Base-by-base conservation (phyloP, 768 basidiomycete genomes). In the Ephemerocybe angulata region DNA sequence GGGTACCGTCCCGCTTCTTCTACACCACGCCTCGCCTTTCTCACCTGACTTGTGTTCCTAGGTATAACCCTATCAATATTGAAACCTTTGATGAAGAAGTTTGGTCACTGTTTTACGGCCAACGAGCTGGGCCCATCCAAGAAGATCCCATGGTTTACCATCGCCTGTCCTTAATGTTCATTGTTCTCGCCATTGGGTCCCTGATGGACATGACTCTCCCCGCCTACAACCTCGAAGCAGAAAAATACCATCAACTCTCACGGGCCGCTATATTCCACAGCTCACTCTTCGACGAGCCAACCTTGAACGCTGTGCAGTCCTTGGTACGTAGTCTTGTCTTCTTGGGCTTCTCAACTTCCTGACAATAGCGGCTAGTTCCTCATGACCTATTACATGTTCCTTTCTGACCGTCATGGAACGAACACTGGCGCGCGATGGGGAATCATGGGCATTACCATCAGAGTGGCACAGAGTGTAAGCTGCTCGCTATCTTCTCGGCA, bases 381-480 rank as follows among this genome's bases (percentile, higher is more conserved):
- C 56, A 87, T 87, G 85, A 79, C 84, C 10, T 85, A 78, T 63
- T 87, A 86, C 62, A 74, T 87, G 31, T 87, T 86, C 69, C 72
- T 87, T 50, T 77, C 79, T 54, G 85, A 87, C 69, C 78, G 85
- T 57, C 83, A 87, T 68, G 85, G 85, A 13, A 82, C 80, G 29
- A 79, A 75, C 62, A 82, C 84, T 62, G 83, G 84, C 12, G 76
- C 81, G 29, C 77, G 85, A 35, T 87, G 84, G 84, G 80, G 80
- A 5, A 78, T 84, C 50, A 85, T 86, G 75, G 86, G 86, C 15
- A 75, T 86, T 47, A 82, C 85, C 41, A 80, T 87, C 57, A 87
- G 85, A 70, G 72, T 87, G 55, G 83, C 81, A 19, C 86, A 87
- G 65, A 85, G 84, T 62, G 86, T 87, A 64, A 73, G 85, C 73